Evolutionary conservation across 2,329 filamentous ascomycete species (phyloP), one percentile per base, ranked within the genome.

Genomic region (Neophaeococcomyces aloes): DNA sequence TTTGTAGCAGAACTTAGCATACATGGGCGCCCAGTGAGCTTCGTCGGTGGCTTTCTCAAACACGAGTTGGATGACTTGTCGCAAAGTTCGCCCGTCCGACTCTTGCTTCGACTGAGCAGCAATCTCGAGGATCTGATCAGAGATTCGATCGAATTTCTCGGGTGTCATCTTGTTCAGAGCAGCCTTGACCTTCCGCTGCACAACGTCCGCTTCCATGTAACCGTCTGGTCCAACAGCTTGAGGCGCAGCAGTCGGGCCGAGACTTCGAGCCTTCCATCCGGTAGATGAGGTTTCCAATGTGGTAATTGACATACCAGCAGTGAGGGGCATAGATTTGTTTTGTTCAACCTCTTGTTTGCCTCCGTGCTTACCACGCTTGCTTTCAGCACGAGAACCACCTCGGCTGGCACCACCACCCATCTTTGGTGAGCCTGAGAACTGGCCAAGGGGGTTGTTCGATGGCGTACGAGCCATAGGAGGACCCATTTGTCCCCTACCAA

Each of bases 131-230:
- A 98, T 94, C 64, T 95, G 87, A 50, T 88, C 84, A 5, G 91
- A 79, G 55, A 98, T 94, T 69, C 82, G 87, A 62, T 94, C 88
- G 58, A 98, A 98, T 61, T 96, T 98, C 69, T 98, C 91, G 0
- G 91, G 91, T 0, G 91, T 96, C 91, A 98, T 96, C 82, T 98
- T 98, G 79, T 98, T 98, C 58, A 98, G 72, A 49, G 85, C 85
- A 52, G 87, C 83, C 80, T 98, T 98, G 63, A 98, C 91, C 80
- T 98, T 98, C 56, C 89, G 82, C 70, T 98, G 91, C 46, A 98
- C 91, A 72, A 91, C 79, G 57, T 89, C 86, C 18, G 91, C 89
- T 53, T 93, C 79, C 68, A 96, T 76, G 56, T 85, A 74, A 39
- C 70, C 69, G 7, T 71, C 69, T 44, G 67, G 68, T 49, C 68